Conservation (phyloP, 257 asterid species). For the Vinca minor region DNA sequence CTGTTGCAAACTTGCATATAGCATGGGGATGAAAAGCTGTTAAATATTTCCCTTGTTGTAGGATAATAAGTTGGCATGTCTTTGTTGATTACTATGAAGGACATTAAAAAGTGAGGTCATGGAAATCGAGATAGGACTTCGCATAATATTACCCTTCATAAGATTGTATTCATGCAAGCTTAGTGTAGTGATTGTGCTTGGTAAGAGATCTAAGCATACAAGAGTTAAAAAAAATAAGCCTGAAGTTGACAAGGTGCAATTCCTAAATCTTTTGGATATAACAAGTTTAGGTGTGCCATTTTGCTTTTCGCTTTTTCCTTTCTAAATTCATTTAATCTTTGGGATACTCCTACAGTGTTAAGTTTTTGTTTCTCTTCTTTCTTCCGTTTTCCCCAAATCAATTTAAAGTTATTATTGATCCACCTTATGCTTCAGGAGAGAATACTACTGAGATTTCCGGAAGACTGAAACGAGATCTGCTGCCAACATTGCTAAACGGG, state of each 20-base stretch:
- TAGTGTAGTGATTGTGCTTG: neutral
- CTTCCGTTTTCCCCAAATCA: neutral
- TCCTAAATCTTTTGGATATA: neutral
- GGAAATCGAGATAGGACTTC: neutral
- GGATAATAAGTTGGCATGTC: neutral
- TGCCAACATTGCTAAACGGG: conserved; percentile 69
- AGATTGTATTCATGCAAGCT: neutral
- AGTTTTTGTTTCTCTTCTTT: neutral
- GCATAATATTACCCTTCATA: neutral
- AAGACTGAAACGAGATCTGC: conserved; percentile 69
- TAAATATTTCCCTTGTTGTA: neutral
- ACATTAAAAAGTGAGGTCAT: neutral
- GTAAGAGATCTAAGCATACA: neutral
- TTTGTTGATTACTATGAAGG: neutral
- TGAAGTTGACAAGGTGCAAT: neutral
- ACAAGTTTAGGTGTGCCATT: neutral
- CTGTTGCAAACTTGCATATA: neutral
- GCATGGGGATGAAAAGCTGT: neutral
- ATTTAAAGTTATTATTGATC: conserved; percentile 5
- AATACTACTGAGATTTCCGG: conserved; percentile 49
- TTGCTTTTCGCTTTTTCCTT: neutral
- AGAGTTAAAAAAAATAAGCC: neutral
- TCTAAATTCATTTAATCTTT: neutral
- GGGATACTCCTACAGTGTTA: neutral
- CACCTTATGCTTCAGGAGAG: conserved; percentile 41